Conservation (phyloP, 345 rosid species). For the Anacardium occidentale region DNA sequence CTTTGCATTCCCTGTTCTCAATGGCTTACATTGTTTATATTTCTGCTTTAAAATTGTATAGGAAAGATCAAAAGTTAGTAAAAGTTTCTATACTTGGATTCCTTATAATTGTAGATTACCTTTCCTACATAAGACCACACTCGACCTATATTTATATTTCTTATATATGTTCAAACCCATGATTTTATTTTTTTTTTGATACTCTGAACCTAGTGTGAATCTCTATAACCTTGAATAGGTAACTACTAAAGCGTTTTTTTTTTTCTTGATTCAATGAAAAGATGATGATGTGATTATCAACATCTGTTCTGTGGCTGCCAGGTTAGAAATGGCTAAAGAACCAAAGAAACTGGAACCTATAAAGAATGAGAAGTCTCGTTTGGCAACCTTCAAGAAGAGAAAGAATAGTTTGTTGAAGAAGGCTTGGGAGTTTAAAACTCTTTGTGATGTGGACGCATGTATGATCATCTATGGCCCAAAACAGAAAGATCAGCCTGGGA, state of each 20-base stretch:
- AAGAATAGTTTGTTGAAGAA: slow-evolving; percentile 14
- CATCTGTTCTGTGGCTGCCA: not conserved
- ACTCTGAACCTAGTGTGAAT: too few species aligned
- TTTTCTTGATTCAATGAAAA: too few species aligned
- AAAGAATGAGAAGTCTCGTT: slow-evolving; percentile 5
- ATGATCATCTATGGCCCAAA: slow-evolving; percentile 15
- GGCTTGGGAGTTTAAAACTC: slow-evolving; percentile 10
- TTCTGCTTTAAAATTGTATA: not conserved
- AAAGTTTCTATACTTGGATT: not conserved
- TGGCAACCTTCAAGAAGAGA: slow-evolving; percentile 18
- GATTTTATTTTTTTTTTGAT: too few species aligned
- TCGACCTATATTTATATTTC: too few species aligned
- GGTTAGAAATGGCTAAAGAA: not conserved
- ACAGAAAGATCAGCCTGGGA: not conserved
- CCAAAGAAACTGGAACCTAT: not conserved
- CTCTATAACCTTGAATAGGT: too few species aligned
- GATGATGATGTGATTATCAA: not conserved
- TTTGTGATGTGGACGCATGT: slow-evolving; percentile 14
- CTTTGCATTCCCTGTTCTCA: not conserved
- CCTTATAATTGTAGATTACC: too few species aligned
- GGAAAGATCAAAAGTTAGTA: not conserved
- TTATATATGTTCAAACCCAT: too few species aligned
- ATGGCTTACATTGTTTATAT: not conserved
- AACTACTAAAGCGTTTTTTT: too few species aligned
- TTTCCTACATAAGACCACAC: too few species aligned